Evolutionary conservation across 768 basidiomycete genomes (phyloP), one percentile per base, ranked within the genome.

Genomic region (Mycena vitilis): DNA sequence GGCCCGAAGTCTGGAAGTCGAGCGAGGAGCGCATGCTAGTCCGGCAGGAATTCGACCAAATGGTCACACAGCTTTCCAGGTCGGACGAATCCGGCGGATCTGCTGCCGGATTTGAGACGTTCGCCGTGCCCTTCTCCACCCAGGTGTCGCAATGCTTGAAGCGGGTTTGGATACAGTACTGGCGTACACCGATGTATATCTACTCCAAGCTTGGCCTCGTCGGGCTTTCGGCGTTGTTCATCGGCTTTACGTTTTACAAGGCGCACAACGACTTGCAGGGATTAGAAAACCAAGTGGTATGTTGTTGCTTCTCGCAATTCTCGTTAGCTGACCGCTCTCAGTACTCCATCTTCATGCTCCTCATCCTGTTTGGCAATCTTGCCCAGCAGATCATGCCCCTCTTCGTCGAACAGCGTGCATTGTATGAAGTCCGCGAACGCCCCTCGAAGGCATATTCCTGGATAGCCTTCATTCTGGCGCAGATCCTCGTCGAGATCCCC

Each of bases 1-100:
- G 83, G 82, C 78, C 79, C 48, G 78, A 83, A 52, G 72, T 77
- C 12, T 87, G 84, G 84, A 70, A 77, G 42, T 72, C 81, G 45
- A 82, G 80, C 53, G 75, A 78, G 2, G 82, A 85, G 68, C 76
- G 79, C 55, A 70, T 70, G 16, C 71, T 73, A 7, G 76, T 82
- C 58, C 80, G 83, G 65, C 65, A 71, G 11, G 80, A 85, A 59
- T 82, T 86, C 56, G 70, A 75, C 23, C 65, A 52, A 25, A 75
- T 72, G 73, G 68, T 68, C 25, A 55, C 60, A n/a, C 34, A 71
- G 30, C 53, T 71, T 15, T 71, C 71, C 25, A 36, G 56, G 40
- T 30, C 69, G n/a, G 54, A 49, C 16, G 73, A 75, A 15, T 58
- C 64, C 13, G 66, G 68, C 40, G 53, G 60, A n/a, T 70, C 68